Evolutionary conservation across 495 filamentous ascomycete genomes (phyloP).

Genomic region (Penicillium diatomitis): DNA sequence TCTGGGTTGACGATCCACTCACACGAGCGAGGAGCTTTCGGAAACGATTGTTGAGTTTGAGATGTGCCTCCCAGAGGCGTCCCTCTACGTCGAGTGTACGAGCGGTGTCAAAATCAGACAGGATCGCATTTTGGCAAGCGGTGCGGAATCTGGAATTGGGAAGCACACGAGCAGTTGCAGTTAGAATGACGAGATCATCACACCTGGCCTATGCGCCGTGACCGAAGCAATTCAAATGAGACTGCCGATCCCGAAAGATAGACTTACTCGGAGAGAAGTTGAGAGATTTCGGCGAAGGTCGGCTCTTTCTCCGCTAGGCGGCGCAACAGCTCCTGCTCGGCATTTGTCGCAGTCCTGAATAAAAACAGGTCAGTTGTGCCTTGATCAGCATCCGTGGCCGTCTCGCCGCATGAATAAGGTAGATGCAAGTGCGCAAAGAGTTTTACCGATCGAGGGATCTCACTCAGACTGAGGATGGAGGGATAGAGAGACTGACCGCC

Average conservation of each 20-base stretch:
- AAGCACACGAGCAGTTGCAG: too few relatives aligned
- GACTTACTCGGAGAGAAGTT: conserved; percentile 50
- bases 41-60: conserved; percentile 66
- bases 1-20: conserved; percentile 11
- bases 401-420: neutral
- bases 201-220: neutral
- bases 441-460: too few relatives aligned
- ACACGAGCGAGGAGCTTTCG: conserved; percentile 51
- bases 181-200: too few relatives aligned
- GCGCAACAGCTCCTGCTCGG: conserved; percentile 40
- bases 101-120: conserved; percentile 65
- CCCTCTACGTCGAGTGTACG: conserved; percentile 52
- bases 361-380: neutral
- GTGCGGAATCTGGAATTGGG: conserved; percentile 48
- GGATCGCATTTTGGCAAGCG: conserved; percentile 60
- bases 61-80: conserved; percentile 71
- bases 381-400: too few relatives aligned
- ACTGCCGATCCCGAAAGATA: neutral
- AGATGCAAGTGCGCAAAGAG: neutral
- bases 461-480: neutral
- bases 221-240: conserved; percentile 7
- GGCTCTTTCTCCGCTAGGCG: conserved; percentile 44
- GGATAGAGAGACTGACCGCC: conserved; percentile 35
- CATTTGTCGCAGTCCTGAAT: conserved; percentile 34
- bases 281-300: conserved; percentile 48